Conservation (phyloP, 768 basidiomycete species). For the Hygrocybe coccinea region DNA sequence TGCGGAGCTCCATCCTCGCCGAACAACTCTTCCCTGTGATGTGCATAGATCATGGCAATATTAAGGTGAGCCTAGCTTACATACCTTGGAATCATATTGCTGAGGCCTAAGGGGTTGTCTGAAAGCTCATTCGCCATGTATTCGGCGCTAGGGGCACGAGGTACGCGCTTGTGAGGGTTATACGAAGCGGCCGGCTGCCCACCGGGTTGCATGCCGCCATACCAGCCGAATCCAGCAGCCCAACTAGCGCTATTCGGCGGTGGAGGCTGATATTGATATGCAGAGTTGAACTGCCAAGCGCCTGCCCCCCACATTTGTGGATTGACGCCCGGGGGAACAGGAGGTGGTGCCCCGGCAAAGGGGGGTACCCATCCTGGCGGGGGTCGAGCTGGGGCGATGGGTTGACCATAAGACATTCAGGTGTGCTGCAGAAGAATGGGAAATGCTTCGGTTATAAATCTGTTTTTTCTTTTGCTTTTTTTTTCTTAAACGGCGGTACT, state of each 20-base stretch:
- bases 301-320: conserved; percentile 50
- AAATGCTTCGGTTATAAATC: background rate
- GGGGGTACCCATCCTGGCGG: conserved; percentile 28
- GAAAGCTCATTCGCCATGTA: conserved; percentile 57
- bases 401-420: conserved; percentile 4
- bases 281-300: conserved; percentile 49
- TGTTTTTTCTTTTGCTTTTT: background rate
- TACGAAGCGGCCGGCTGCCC: conserved; percentile 22
- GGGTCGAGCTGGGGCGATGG: background rate
- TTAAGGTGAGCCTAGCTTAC: conserved; percentile 23
- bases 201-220: conserved; percentile 6
- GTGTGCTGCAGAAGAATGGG: background rate
- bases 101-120: conserved; percentile 62
- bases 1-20: conserved; percentile 36
- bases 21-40: conserved; percentile 32
- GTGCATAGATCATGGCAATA: conserved; percentile 13
- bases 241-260: conserved; percentile 26
- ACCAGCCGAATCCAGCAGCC: conserved; percentile 41
- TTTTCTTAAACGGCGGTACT: background rate
- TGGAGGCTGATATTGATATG: conserved; percentile 26
- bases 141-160: conserved; percentile 57
- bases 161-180: conserved; percentile 63
- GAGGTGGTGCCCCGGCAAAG: conserved; percentile 46
- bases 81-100: conserved; percentile 61
- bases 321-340: conserved; percentile 47